Evolutionary conservation across 768 basidiomycete genomes (phyloP).

Genomic region (Xerocomellus intermedius): DNA sequence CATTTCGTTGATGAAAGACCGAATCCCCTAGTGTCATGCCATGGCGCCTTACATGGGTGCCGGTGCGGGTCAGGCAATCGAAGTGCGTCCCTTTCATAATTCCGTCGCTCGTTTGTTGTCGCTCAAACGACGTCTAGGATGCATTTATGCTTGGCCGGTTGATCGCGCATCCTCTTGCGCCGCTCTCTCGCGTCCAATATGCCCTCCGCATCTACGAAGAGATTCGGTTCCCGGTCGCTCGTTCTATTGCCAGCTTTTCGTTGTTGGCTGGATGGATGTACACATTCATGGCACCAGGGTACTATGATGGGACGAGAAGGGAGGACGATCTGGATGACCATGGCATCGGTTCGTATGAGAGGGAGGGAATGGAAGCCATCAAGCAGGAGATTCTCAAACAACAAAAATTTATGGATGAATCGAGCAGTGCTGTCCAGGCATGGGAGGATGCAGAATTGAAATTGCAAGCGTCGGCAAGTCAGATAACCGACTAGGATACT

Average conservation of each 20-base stretch:
- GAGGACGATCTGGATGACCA: conserved; percentile 10
- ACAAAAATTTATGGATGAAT: conserved; percentile 18
- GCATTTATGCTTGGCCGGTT: conserved; percentile 21
- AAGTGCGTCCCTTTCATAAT: conserved; percentile 5
- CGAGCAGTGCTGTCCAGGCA: conserved; percentile 2
- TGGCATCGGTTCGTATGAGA: conserved; percentile 9
- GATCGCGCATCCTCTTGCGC: conserved; percentile 16
- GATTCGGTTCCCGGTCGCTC: conserved; percentile 14
- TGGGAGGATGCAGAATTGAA: conserved; percentile 20
- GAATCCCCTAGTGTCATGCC: conserved; percentile 17
- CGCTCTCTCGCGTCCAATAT: conserved; percentile 1
- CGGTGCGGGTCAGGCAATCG: conserved; percentile 26
- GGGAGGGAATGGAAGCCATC: conserved; percentile 15
- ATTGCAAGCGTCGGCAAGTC: not conserved
- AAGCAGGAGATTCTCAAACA: conserved; percentile 9
- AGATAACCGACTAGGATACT: not conserved
- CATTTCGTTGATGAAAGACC: not conserved
- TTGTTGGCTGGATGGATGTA: conserved; percentile 18
- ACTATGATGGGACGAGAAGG: conserved; percentile 22
- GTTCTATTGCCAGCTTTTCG: conserved; percentile 15
- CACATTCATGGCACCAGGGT: conserved; percentile 17
- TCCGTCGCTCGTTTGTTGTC: not conserved
- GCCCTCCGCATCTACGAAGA: conserved; percentile 9
- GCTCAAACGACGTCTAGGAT: conserved; percentile 2
- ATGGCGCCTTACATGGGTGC: conserved; percentile 26